Evolutionary conservation across 2,329 filamentous ascomycete species (phyloP).

Genomic region (Alternaria triticina): DNA sequence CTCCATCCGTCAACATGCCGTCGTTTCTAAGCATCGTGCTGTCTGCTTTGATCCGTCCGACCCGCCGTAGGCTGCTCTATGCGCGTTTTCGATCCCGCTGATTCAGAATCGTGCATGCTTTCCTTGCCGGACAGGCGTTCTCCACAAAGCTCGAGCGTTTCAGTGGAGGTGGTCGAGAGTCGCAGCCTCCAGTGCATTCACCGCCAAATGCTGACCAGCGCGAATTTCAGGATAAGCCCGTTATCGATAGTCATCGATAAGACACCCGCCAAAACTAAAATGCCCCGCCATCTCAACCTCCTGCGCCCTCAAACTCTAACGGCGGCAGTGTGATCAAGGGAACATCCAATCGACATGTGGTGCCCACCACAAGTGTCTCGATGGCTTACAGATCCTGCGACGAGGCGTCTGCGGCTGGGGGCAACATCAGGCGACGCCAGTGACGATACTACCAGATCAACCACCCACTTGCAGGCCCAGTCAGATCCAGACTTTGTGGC

Average conservation of each 20-base stretch:
- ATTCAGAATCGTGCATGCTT: conserved; percentile 13
- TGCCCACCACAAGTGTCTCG: not conserved
- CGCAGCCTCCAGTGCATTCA: conserved; percentile 13
- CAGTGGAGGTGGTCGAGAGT: conserved; percentile 15
- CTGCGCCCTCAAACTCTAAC: conserved; percentile 15
- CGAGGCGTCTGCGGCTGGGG: conserved; percentile 14
- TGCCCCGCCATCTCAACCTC: conserved; percentile 12
- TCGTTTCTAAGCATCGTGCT: not conserved
- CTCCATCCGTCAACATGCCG: not conserved
- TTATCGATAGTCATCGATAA: conserved; percentile 19
- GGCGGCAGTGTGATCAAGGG: conserved; percentile 7
- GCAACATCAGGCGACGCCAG: conserved; percentile 11
- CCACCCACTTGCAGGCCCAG: conserved; percentile 15
- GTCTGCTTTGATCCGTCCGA: not conserved
- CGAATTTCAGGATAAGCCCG: not conserved
- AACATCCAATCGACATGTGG: conserved; percentile 9
- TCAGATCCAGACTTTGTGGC: conserved; percentile 29
- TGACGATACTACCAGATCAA: conserved; percentile 6
- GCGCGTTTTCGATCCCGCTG: conserved; percentile 1
- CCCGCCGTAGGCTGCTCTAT: conserved; percentile 5
- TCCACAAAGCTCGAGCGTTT: conserved; percentile 24
- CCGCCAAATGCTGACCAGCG: conserved; percentile 17
- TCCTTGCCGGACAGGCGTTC: conserved; percentile 12
- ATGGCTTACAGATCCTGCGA: conserved; percentile 20
- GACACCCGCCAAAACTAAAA: conserved; percentile 4